These are phyloP conservation scores for Gymnopilus junonius DNA, from an alignment of 768 basidiomycete genomes.

Conservation along the genomic window DNA sequence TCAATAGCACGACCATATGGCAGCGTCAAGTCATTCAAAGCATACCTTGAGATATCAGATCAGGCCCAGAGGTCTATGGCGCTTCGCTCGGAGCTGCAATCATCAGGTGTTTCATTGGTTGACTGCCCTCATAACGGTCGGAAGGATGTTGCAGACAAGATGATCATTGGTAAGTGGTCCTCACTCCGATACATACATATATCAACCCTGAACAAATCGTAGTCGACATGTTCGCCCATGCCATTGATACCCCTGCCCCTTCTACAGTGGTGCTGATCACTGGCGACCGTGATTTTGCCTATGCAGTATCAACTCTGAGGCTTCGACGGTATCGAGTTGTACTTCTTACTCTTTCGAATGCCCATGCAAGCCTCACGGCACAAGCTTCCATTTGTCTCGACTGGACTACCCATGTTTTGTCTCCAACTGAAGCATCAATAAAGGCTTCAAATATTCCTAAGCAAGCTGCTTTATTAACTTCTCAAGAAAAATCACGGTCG, in stretches of 20 bases:
- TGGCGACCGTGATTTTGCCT: slow-evolving; percentile 48
- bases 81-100: slow-evolving; percentile 42
- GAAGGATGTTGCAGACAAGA: slow-evolving; percentile 50
- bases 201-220: background rate
- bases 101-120: slow-evolving; percentile 48
- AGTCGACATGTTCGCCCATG: slow-evolving; percentile 33
- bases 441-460: background rate
- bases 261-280: slow-evolving; percentile 52
- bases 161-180: slow-evolving; percentile 47
- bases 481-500: background rate
- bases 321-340: slow-evolving; percentile 41
- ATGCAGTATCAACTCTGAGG: slow-evolving; percentile 45
- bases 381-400: slow-evolving; percentile 53
- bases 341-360: slow-evolving; percentile 39
- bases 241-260: slow-evolving; percentile 47
- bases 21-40: slow-evolving; percentile 34
- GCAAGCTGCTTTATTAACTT: background rate
- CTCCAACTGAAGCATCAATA: background rate
- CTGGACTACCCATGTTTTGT: slow-evolving; percentile 48
- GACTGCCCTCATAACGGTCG: slow-evolving; percentile 42
- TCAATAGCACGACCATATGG: slow-evolving; percentile 30
- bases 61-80: slow-evolving; percentile 15
- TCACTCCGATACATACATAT: background rate
- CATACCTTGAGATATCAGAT: slow-evolving; percentile 35
- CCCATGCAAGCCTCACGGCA: slow-evolving; percentile 40